Base-by-base conservation (phyloP, 2,329 filamentous ascomycete species). In the Epichloe uncinata region DNA sequence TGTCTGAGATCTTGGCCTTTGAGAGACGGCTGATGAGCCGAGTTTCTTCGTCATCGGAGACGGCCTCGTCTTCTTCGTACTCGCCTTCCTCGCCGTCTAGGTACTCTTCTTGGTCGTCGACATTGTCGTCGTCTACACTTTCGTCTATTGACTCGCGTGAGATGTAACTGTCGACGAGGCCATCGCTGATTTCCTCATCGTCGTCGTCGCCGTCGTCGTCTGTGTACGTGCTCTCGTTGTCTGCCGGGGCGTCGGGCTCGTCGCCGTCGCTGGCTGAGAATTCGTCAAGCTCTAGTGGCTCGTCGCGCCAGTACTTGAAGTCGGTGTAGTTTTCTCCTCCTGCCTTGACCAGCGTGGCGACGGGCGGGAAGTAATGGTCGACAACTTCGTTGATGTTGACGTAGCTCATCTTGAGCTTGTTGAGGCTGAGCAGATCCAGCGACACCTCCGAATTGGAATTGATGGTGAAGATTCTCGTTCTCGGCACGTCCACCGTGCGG, bases 361-460 rank as follows among this genome's bases (percentile, higher is more conserved):
- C 84, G 2, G 94, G 88, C 6, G 93, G 93, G 66, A 98, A 98
- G 71, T 95, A 97, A 66, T 98, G 93, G 63, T 98, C 93, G 6
- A 98, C 87, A 52, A 98, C 84, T 66, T 98, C 94, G 53, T 87
- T 84, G 82, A 98, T 98, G 60, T 87, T 90, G 54, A 95, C 88
- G 63, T 98, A 98, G 55, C 87, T 95, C 60, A 94, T 91, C 70
- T 93, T 95, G 64, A 97, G 86, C 65, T 89, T 94, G 69, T 95
- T 96, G 49, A 97, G 75, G 54, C 82, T 91, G 42, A 97, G 72
- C 42, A 98, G 73, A 63, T 97, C 91, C 20, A 98, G 73, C 30
- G 85, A 91, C 33, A 98, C 90, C 66, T 98, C 93, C 1, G 91
- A 90, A 62, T 97, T 95, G 49, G 87, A 93, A 67, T 98, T 98